Evolutionary conservation across 1,284 basidiomycete species (phyloP).

Genomic region (Caloboletus firmus): DNA sequence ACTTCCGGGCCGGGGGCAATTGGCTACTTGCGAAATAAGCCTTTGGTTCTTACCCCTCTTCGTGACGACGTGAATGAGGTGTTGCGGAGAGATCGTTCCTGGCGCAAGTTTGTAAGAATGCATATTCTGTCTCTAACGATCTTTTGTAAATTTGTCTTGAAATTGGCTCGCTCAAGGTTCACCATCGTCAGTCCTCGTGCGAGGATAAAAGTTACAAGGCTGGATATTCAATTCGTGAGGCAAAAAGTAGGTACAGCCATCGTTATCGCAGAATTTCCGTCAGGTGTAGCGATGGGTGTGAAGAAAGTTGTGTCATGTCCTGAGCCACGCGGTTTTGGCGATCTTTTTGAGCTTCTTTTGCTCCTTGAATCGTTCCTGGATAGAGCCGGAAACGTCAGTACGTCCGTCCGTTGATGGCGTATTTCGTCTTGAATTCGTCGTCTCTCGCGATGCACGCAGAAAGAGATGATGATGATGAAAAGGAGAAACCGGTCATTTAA

Average conservation of each 20-base stretch:
- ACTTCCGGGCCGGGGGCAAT: background rate
- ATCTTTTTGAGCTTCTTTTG: slow-evolving; percentile 83
- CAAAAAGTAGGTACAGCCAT: slow-evolving; percentile 14
- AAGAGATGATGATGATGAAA: slow-evolving; percentile 14
- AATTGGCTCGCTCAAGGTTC: background rate
- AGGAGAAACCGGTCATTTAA: background rate
- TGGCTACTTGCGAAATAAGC: background rate
- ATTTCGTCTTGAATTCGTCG: slow-evolving; percentile 20
- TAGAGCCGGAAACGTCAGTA: slow-evolving; percentile 21
- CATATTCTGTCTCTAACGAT: background rate
- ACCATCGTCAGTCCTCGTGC: background rate
- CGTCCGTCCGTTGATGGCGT: slow-evolving; percentile 23
- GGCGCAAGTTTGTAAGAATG: background rate
- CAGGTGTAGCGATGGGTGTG: background rate
- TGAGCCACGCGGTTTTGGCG: slow-evolving; percentile 85
- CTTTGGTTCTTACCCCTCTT: background rate
- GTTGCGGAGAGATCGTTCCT: too few species aligned
- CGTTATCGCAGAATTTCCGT: background rate
- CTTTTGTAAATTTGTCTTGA: background rate
- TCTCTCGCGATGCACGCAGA: slow-evolving; percentile 24
- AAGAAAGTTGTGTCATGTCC: slow-evolving; percentile 44
- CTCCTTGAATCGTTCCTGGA: slow-evolving; percentile 83
- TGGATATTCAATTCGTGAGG: slow-evolving; percentile 1
- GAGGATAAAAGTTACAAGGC: background rate
- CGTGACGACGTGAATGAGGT: background rate